These are phyloP conservation scores for Fragilariopsis cylindrus DNA, from an alignment of 108 stramenopile species.

Conservation along the genomic window DNA sequence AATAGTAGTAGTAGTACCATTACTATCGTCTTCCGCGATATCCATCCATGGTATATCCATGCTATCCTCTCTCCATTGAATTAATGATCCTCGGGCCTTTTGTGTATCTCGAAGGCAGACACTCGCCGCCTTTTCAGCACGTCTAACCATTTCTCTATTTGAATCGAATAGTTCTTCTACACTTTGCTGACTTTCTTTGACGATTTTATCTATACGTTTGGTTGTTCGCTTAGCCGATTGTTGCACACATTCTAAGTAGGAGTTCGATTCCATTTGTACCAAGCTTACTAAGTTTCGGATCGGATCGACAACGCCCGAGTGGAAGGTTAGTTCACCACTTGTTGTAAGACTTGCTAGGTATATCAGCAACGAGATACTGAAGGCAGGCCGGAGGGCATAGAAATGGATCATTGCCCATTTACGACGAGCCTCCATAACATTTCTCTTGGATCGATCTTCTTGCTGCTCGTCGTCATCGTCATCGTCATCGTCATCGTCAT, in stretches of 20 bases:
- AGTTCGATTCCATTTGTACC: conserved; percentile 15
- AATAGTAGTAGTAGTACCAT: not conserved
- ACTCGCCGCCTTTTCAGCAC: not conserved
- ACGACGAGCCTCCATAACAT: conserved; percentile 14
- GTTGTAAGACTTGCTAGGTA: conserved; percentile 27
- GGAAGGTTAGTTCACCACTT: conserved; percentile 1
- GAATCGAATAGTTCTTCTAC: conserved; percentile 14
- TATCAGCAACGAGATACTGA: conserved; percentile 31
- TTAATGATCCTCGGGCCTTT: conserved; percentile 1
- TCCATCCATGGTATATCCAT: conserved; percentile 13
- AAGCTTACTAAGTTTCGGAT: conserved; percentile 10
- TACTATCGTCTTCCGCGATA: not conserved
- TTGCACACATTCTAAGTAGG: conserved; percentile 26
- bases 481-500: not conserved
- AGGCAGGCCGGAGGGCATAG: conserved; percentile 21
- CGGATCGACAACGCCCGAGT: conserved; percentile 25
- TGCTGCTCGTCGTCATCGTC: not conserved
- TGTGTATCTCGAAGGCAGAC: not conserved
- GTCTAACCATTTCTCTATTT: not conserved
- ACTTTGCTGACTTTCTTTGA: not conserved
- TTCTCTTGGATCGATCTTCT: not conserved
- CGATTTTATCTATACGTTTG: not conserved
- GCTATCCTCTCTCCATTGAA: conserved; percentile 11
- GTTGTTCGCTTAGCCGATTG: conserved; percentile 7
- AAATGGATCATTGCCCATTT: conserved; percentile 39